Percentiles rank a stretch among this genome's conserved stretches.
Evolutionary conservation across 139 green algal genomes (phyloP).

Genomic region (Raphidocelis subcapitata): DNA sequence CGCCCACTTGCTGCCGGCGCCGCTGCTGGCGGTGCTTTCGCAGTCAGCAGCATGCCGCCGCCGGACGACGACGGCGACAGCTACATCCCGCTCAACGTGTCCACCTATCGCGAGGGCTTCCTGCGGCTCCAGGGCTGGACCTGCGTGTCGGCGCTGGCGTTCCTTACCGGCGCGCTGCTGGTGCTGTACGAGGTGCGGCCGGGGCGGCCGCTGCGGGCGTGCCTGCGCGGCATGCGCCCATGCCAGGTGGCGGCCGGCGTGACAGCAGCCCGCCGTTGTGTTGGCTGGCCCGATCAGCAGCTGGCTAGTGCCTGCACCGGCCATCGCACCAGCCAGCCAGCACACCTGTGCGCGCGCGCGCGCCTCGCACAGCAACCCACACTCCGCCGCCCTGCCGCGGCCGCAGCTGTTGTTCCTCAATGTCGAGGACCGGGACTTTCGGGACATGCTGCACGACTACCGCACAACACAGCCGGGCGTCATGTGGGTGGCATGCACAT

Average conservation of each 20-base stretch:
- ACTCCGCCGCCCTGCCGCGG: too few species aligned
- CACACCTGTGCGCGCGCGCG: too few species aligned
- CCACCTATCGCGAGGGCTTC: conserved; percentile 21
- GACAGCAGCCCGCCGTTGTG: too few species aligned
- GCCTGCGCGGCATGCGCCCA: too few species aligned
- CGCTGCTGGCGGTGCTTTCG: background rate
- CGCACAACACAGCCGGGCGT: conserved; percentile 3
- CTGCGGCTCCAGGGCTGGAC: conserved; percentile 20
- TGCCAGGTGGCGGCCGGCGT: too few species aligned
- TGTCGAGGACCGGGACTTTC: conserved; percentile 25
- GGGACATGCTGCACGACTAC: conserved; percentile 28
- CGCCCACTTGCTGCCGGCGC: too few species aligned
- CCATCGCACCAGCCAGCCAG: too few species aligned
- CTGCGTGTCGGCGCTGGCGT: background rate
- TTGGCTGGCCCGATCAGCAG: too few species aligned
- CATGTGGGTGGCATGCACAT: background rate
- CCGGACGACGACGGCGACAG: background rate
- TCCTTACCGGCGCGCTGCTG: background rate
- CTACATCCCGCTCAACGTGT: conserved; percentile 2
- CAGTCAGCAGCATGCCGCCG: background rate
- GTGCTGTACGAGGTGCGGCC: too few species aligned
- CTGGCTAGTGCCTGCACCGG: too few species aligned
- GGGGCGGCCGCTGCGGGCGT: too few species aligned
- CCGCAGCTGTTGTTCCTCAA: background rate
- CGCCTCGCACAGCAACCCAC: too few species aligned